Base-by-base conservation (phyloP, 495 filamentous ascomycete species). In the Hypoxylon trugodes region DNA sequence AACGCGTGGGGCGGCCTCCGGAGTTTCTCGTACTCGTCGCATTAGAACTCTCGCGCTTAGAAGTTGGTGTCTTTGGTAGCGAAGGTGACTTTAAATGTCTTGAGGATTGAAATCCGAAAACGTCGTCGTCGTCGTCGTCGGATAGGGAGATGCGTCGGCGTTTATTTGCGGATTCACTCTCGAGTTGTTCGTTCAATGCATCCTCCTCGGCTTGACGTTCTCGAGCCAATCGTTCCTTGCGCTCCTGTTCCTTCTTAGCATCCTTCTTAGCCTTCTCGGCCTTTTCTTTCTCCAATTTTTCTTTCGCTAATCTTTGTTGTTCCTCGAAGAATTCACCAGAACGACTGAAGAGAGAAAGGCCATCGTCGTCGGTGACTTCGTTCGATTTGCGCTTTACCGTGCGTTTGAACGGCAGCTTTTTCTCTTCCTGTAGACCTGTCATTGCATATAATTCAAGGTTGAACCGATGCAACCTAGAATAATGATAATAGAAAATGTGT, bases 331-430 rank as follows among this genome's bases (percentile, higher is more conserved):
- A 82, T 54, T 89, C 85, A 47, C 82, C 81, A 10, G 87, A 86
- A 22, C 86, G 85, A 28, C 85, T 84, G 67, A 92, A 93, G 37
- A 93, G 83, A 15, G 87, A 82, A 5, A 83, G 61, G 8, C 76
- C 74, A 22, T 84, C 77, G 7, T 74, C 74, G 19, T 79, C 77
- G 36, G 21, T 32, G 13, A 71, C 65, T 12, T 57, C 54, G 30
- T 47, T 61, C 1, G 75, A 76, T 36, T 72, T 82, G n/a, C 69
- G 74, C 33, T 82, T 78, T 74, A 81, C 87, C 0, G 82, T 79
- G 22, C 88, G 86, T 69, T 86, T 87, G 28, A 87, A 91, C 71
- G 91, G 91, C 25, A 92, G 81, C 1, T 81, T 80, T 48, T 79
- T 81, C 78, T 88, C 90, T 21, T 52, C 57, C 16, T 57, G 63